Evolutionary conservation across 768 basidiomycete genomes (phyloP), one percentile per base, ranked within the genome.

Genomic region (Roridomyces roridus): DNA sequence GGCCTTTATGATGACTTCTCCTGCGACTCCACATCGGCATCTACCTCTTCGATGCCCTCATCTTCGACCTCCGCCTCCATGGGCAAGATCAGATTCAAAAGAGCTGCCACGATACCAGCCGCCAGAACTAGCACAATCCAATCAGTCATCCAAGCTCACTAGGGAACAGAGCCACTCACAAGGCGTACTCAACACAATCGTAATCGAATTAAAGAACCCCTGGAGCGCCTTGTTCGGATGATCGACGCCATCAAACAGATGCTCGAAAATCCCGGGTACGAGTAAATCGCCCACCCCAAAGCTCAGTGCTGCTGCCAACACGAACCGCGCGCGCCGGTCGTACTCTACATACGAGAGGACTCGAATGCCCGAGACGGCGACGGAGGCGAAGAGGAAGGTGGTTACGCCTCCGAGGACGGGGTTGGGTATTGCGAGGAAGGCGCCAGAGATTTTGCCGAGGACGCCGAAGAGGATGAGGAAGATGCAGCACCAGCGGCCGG

Each of bases 341-440:
- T 86, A 91, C n/a, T 70, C 63, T 28, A 81, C 73, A 60, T 82
- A 82, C 4, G 84, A 77, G 25, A 95, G 76, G 4, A 94, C 89
- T 21, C 88, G 83, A 25, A 89, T 47, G 28, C 92, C 91, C 0
- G 88, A 89, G 7, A 83, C 81, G 15, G 82, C 80, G 25, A 94
- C 91, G 36, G 80, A 86, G 0, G 89, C 87, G 66, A 94, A 94
- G 10, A 94, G 78, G 80, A 94, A 94, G 3, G 92, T 93, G 11
- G 91, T 95, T 4, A 94, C 91, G 3, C 92, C 91, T 2, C 92
- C 92, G 0, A 92, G 80, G 7, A 92, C 91, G 0, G 92, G 77
- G 65, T 89, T 87, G 1, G 92, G 93, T 56, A 95, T 93, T 1
- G 91, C 85, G 17, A 95, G 82, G 74, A 95, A 91, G 39, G 93